phyloP scores from a whole-genome alignment of 1,284 basidiomycete genomes.

The Pseudozyma flocculosa region DNA sequence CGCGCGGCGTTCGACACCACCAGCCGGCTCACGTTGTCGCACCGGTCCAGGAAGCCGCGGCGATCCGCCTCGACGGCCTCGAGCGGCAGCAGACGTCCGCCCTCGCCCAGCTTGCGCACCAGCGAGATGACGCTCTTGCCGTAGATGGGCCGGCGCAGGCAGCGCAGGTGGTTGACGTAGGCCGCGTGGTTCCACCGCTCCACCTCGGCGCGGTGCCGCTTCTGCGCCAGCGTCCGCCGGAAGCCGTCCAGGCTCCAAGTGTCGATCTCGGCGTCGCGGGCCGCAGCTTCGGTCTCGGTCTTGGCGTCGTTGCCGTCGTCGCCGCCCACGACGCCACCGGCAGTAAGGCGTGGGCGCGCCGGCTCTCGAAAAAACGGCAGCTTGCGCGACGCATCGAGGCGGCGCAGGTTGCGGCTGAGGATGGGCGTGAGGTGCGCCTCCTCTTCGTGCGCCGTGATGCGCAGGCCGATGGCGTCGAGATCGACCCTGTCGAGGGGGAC shows the following conservation, averaged over 20 bases:
- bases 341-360: too few species aligned
- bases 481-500: conserved; percentile 63
- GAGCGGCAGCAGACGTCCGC: conserved; percentile 10
- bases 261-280: too few species aligned
- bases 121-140: conserved; percentile 57
- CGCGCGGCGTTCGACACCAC: conserved; percentile 67
- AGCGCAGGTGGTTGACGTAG: conserved; percentile 77
- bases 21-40: conserved; percentile 60
- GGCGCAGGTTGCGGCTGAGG: conserved; percentile 65
- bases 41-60: conserved; percentile 66
- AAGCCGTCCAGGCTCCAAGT: conserved; percentile 75
- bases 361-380: conserved; percentile 61
- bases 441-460: conserved; percentile 64
- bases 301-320: too few species aligned
- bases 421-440: conserved; percentile 61
- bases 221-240: conserved; percentile 65
- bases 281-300: too few species aligned
- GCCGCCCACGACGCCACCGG: too few species aligned
- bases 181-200: conserved; percentile 71
- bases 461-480: conserved; percentile 69
- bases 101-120: conserved; percentile 13
- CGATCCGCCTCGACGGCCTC: conserved; percentile 53
- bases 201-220: conserved; percentile 64
- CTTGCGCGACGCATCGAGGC: conserved; percentile 74
- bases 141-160: conserved; percentile 67